A percentile compares a stretch with the other conserved stretches of the same genome.
These are phyloP conservation scores for Lactarius hatsudake DNA, from an alignment of 768 basidiomycete genomes.

Conservation along the genomic window DNA sequence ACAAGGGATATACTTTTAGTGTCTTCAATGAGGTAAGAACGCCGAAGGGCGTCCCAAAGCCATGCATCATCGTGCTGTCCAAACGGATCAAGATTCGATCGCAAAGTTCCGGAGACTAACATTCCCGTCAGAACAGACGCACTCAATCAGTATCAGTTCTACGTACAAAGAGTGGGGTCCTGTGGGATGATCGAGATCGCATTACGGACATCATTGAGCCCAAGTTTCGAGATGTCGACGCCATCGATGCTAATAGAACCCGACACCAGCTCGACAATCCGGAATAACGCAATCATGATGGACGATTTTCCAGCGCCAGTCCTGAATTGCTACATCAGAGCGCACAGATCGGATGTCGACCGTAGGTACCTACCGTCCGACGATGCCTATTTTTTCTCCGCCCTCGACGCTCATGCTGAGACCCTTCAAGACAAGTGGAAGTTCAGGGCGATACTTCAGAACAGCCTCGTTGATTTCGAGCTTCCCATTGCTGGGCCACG, in stretches of 20 bases:
- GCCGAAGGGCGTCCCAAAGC: conserved; percentile 87
- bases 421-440: conserved; percentile 86
- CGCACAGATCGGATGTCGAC: background rate
- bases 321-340: conserved; percentile 25
- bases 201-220: conserved; percentile 69
- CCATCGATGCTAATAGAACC: conserved; percentile 83
- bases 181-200: conserved; percentile 81
- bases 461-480: conserved; percentile 75
- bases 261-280: conserved; percentile 74
- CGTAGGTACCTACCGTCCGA: conserved; percentile 51
- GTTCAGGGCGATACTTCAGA: conserved; percentile 79
- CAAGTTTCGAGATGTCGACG: conserved; percentile 76
- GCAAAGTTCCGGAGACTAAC: conserved; percentile 73
- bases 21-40: conserved; percentile 75
- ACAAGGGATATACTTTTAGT: conserved; percentile 30
- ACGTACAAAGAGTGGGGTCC: conserved; percentile 47
- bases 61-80: conserved; percentile 71
- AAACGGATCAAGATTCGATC: conserved; percentile 90
- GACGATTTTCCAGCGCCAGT: conserved; percentile 90
- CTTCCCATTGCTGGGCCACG: conserved; percentile 75
- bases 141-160: conserved; percentile 45
- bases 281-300: conserved; percentile 84
- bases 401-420: conserved; percentile 64
- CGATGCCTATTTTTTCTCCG: conserved; percentile 91
- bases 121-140: conserved; percentile 21